Conservation (phyloP, 192 early-diverging fungal species). For the Chytriomyces sp. region DNA sequence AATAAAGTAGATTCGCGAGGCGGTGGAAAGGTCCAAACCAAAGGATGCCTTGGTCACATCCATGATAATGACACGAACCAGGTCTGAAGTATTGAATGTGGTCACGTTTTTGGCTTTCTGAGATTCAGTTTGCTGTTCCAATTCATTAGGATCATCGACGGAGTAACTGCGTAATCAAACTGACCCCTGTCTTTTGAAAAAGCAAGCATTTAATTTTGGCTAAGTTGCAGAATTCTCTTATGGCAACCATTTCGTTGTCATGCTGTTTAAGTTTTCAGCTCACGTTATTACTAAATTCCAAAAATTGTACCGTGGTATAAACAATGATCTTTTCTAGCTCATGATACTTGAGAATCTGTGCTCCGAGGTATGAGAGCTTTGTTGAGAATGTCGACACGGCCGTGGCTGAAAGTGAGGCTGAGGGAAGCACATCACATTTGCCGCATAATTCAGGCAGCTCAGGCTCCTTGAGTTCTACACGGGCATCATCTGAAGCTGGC, state of each 20-base stretch:
- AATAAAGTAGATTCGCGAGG: constrained; percentile 54
- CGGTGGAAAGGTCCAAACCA: constrained; percentile 78
- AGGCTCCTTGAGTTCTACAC: background rate
- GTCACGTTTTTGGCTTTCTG: constrained; percentile 53
- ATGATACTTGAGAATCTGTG: constrained; percentile 34
- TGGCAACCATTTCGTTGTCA: constrained; percentile 55
- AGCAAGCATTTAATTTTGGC: constrained; percentile 54
- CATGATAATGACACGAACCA: constrained; percentile 58
- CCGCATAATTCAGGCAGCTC: background rate
- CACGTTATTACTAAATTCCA: background rate
- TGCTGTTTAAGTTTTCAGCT: constrained; percentile 26
- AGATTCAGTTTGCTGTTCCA: constrained; percentile 29
- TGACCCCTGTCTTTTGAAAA: constrained; percentile 41
- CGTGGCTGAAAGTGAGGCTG: background rate
- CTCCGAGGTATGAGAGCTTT: constrained; percentile 60
- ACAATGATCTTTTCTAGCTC: constrained; percentile 62
- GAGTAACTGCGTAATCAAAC: too few species aligned
- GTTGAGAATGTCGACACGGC: constrained; percentile 52
- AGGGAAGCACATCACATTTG: background rate
- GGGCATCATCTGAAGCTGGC: too few species aligned
- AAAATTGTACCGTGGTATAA: constrained; percentile 46
- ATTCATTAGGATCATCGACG: background rate
- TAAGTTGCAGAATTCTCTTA: constrained; percentile 52
- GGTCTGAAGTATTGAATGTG: constrained; percentile 63
- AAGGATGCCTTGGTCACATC: constrained; percentile 63